Evolutionary conservation across 306 rosid genomes (phyloP), one percentile per base, ranked within the genome.

Genomic region (Cucumis hystrix): DNA sequence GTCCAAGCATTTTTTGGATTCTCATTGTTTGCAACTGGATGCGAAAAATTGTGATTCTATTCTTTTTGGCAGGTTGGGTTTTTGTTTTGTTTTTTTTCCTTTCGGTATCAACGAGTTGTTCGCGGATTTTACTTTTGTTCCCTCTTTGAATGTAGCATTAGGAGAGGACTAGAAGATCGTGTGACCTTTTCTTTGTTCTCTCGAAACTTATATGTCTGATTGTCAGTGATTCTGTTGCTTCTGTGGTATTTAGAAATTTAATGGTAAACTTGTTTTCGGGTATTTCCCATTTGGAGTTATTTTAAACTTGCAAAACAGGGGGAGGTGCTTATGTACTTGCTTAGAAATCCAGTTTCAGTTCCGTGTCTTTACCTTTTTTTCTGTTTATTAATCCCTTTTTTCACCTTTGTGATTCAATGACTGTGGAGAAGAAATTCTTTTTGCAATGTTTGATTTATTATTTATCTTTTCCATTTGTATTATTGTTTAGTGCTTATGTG

Each of bases 31-130:
- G 7, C 49, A 65, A 65, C 71, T 65, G 55, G 64, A 63, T 55
- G 78, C 45, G 89, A 97, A 89, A 86, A 78, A 40, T 79, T 56
- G 10, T 15, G 21, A 54, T 12, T 23, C 49, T 10, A 8, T 16
- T 8, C 28, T 2, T 18, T 6, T 65, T 18, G 16, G 14, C 3
- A 45, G 4, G 2, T 15, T 45, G 13, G 51, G 33, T 28, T 28
- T 14, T 35, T 45, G 59, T 56, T 35, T 78, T 58, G n/a, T n/a
- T n/a, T n/a, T n/a, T 51, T 71, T 65, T 86, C 79, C 61, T 52
- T 54, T 3, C 59, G 76, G 55, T 49, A 47, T 49, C 15, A 25
- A 49, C 76, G 40, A 69, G 57, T 69, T 69, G 2, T 69, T 28
- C 21, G 56, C 11, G 12, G 23, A 23, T 17, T 71, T 14, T 71